These are phyloP conservation scores for Dalbergia oliveri DNA, from an alignment of 306 rosid species.

Conservation along the genomic window DNA sequence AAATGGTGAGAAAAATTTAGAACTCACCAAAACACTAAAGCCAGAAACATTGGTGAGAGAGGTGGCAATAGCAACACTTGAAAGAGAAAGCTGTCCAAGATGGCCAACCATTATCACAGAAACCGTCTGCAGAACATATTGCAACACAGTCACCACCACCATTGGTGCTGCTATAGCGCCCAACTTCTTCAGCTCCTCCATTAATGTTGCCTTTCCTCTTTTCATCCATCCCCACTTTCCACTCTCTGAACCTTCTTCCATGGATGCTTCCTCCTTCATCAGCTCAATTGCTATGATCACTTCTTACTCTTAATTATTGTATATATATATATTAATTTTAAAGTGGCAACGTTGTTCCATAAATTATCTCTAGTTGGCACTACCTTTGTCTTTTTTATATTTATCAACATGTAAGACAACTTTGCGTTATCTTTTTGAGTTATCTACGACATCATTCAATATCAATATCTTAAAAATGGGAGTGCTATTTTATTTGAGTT, in stretches of 20 bases:
- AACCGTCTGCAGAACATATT: constrained; percentile 55
- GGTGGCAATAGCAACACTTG: constrained; percentile 59
- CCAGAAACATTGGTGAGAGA: constrained; percentile 61
- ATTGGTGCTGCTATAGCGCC: constrained; percentile 51
- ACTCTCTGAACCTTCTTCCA: constrained; percentile 37
- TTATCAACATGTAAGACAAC: constrained; percentile 19
- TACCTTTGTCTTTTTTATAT: constrained; percentile 12
- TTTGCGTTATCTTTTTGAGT: background rate
- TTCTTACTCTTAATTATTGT: too few species aligned
- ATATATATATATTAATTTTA: too few species aligned
- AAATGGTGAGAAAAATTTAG: background rate
- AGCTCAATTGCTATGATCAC: too few species aligned
- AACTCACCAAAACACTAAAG: constrained; percentile 54
- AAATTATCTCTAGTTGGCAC: background rate
- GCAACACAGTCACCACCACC: constrained; percentile 50
- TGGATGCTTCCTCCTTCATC: background rate
- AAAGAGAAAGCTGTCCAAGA: constrained; percentile 51
- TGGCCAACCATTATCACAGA: constrained; percentile 58
- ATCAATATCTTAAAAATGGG: background rate
- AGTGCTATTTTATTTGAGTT: too few species aligned
- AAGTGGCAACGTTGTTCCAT: background rate
- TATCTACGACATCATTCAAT: background rate
- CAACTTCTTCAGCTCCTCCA: constrained; percentile 45
- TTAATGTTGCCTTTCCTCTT: background rate
- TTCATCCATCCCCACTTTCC: constrained; percentile 28